A percentile compares a stretch with the other conserved stretches of the same genome.
Conservation (phyloP, 805 yeast species). For the Brettanomyces naardenensis region DNA sequence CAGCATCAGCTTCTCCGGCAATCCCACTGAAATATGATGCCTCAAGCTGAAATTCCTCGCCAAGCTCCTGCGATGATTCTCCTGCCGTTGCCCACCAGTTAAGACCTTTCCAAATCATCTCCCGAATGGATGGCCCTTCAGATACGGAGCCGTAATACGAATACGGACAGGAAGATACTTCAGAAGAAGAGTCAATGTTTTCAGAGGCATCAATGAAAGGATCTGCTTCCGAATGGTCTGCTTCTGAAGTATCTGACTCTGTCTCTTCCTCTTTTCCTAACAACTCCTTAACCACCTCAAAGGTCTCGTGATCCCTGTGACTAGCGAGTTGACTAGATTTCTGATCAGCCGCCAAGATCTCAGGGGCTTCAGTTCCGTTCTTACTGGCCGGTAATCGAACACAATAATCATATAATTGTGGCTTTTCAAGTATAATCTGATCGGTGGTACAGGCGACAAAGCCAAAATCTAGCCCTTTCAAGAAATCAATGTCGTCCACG, state of each 20-base stretch:
- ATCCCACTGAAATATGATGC: constrained; percentile 16
- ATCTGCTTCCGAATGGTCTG: not conserved
- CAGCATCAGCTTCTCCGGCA: constrained; percentile 9
- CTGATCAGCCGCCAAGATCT: constrained; percentile 9
- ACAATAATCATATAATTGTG: constrained; percentile 40
- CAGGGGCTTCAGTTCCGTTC: constrained; percentile 10
- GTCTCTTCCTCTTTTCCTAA: too few species aligned
- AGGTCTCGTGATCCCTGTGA: constrained; percentile 31
- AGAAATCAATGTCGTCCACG: constrained; percentile 44
- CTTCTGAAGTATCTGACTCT: constrained; percentile 1
- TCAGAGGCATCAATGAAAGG: not conserved
- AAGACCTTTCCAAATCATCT: constrained; percentile 59
- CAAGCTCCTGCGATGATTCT: constrained; percentile 35
- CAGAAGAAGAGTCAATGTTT: too few species aligned
- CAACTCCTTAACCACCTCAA: constrained; percentile 21
- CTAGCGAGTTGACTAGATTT: constrained; percentile 20
- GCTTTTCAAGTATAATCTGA: constrained; percentile 50
- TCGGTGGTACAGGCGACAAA: constrained; percentile 63
- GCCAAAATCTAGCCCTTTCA: constrained; percentile 24
- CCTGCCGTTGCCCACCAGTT: constrained; percentile 91
- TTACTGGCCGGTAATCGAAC: constrained; percentile 20
- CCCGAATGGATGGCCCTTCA: constrained; percentile 47
- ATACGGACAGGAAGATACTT: not conserved
- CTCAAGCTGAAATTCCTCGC: constrained; percentile 33
- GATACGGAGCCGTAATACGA: constrained; percentile 18